These are phyloP conservation scores for Xylariaceae sp. DNA, from an alignment of 2,329 filamentous ascomycete species.

Conservation along the genomic window DNA sequence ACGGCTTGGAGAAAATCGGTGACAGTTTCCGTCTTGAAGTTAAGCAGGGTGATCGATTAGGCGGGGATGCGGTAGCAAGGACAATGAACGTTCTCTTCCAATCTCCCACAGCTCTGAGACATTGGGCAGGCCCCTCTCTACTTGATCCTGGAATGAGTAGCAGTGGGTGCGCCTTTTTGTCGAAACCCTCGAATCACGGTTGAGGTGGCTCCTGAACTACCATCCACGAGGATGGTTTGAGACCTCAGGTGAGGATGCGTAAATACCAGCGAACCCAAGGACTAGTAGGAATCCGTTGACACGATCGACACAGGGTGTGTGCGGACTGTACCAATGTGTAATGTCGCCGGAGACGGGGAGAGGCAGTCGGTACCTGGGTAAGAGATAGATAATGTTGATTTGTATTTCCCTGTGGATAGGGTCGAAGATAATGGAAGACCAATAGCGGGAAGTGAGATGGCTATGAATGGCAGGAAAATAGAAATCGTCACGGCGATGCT, in stretches of 20 bases:
- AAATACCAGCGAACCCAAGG: constrained; percentile 1
- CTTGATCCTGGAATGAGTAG: constrained; percentile 10
- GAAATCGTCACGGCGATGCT: constrained; percentile 2
- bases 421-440: constrained; percentile 5
- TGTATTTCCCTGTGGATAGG: constrained; percentile 1
- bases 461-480: neutral
- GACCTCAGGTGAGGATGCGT: constrained; percentile 1
- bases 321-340: neutral
- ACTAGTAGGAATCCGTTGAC: neutral
- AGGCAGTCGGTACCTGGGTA: neutral
- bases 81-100: constrained; percentile 23
- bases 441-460: constrained; percentile 1
- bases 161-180: constrained; percentile 7
- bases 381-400: constrained; percentile 4
- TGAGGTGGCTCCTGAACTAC: neutral
- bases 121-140: constrained; percentile 19
- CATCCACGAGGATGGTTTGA: neutral
- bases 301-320: neutral
- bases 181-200: neutral
- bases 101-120: constrained; percentile 27
- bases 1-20: constrained; percentile 27
- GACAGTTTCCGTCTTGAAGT: constrained; percentile 17
- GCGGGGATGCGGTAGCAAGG: constrained; percentile 16
- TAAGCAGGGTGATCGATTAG: constrained; percentile 23
- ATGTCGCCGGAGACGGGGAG: constrained; percentile 9